phyloP scores from a whole-genome alignment of 148 eudicot species.

The Rhododendron williamsianum region DNA sequence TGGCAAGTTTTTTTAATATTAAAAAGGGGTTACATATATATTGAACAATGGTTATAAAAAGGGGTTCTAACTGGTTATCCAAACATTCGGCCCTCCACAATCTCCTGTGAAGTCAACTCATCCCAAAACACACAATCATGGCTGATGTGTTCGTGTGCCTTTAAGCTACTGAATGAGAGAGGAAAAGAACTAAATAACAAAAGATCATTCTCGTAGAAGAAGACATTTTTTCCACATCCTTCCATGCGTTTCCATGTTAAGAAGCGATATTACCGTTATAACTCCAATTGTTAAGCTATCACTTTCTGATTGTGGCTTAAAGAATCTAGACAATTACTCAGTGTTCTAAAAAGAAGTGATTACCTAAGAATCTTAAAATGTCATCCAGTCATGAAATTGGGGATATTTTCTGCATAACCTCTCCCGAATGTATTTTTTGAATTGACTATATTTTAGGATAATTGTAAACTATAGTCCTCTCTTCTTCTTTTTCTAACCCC shows the following conservation, averaged over 20 bases:
- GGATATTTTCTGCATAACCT: neutral
- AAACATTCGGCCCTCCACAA: too few species aligned
- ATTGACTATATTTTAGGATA: neutral
- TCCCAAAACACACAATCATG: too few species aligned
- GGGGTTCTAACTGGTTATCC: too few species aligned
- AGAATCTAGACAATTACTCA: neutral
- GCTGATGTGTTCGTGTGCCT: too few species aligned
- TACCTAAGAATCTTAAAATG: neutral
- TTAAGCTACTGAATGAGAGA: neutral
- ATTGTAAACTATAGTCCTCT: neutral
- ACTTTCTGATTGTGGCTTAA: neutral
- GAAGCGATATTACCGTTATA: neutral
- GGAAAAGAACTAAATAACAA: neutral
- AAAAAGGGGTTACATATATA: too few species aligned
- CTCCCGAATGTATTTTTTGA: neutral
- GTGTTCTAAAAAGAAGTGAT: neutral
- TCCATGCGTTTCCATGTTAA: neutral
- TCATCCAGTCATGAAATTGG: neutral
- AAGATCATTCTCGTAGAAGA: neutral
- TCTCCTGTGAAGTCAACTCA: too few species aligned
- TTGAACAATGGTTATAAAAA: too few species aligned
- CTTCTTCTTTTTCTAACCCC: neutral
- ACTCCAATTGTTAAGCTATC: neutral
- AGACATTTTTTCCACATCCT: neutral
- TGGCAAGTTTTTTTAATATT: too few species aligned